Conservation (phyloP, 345 rosid genomes). For the Hypericum androsaemum region DNA sequence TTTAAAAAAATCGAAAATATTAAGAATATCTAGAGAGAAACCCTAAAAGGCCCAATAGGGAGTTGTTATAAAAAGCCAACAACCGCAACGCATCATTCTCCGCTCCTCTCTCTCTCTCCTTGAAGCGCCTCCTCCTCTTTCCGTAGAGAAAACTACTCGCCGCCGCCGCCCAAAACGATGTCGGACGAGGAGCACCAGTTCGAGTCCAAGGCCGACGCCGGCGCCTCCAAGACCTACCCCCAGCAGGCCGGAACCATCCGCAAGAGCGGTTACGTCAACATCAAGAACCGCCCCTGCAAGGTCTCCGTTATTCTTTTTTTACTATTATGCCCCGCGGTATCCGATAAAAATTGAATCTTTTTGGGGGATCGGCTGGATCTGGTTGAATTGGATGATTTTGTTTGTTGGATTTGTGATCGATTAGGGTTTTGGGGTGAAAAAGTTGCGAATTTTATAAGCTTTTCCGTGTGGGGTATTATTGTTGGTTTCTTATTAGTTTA, state of each 20-base stretch:
- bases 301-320: neutral
- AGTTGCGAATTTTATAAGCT: neutral
- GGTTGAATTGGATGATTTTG: no score
- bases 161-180: slow-evolving; percentile 12
- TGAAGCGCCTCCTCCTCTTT: neutral
- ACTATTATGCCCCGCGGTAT: neutral
- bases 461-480: neutral
- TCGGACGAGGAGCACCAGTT: slow-evolving; percentile 31
- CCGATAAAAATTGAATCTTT: no score
- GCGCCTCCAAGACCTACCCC: slow-evolving; percentile 26
- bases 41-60: no score
- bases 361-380: no score
- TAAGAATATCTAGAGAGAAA: no score
- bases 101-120: neutral
- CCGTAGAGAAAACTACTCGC: no score
- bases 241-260: slow-evolving; percentile 30
- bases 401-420: neutral
- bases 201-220: slow-evolving; percentile 31
- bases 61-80: no score
- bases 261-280: slow-evolving; percentile 25
- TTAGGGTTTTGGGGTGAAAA: neutral
- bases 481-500: neutral
- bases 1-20: no score
- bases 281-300: slow-evolving; percentile 27
- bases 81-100: no score